phyloP scores from a whole-genome alignment of 208 protist genomes.

The Vickermania spadyakhi region DNA sequence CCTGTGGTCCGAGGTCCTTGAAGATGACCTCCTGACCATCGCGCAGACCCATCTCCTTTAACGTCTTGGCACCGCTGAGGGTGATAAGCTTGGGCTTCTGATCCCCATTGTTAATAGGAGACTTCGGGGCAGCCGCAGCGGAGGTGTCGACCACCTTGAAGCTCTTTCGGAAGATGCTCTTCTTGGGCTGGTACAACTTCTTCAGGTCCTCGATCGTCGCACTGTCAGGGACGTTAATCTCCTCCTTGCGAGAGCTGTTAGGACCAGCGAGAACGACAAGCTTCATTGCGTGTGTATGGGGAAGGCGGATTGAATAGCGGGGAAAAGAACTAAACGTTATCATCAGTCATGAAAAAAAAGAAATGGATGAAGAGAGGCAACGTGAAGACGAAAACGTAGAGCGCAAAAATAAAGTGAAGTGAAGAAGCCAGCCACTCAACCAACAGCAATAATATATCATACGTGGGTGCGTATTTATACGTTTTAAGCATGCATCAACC shows the following conservation, averaged over 20 bases:
- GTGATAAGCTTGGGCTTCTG: constrained; percentile 32
- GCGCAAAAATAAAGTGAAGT: neutral
- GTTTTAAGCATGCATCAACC: too few species aligned
- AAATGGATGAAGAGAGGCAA: neutral
- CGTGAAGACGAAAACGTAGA: neutral
- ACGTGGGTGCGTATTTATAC: too few species aligned
- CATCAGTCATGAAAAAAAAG: neutral
- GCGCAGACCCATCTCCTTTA: constrained; percentile 56
- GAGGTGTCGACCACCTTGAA: constrained; percentile 43
- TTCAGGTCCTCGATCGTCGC: constrained; percentile 66
- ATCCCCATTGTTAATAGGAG: constrained; percentile 22
- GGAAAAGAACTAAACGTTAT: neutral
- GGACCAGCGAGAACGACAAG: constrained; percentile 47
- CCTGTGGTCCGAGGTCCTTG: constrained; percentile 91
- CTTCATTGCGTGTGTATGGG: constrained; percentile 36
- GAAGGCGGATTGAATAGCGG: neutral
- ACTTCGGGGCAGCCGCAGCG: constrained; percentile 7
- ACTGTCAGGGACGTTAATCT: constrained; percentile 40
- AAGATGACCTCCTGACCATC: constrained; percentile 57
- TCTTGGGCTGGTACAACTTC: constrained; percentile 42
- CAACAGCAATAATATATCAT: too few species aligned
- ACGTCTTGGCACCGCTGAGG: constrained; percentile 26
- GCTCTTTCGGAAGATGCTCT: constrained; percentile 54
- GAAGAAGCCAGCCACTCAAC: constrained; percentile 1
- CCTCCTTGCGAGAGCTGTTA: constrained; percentile 24